phyloP scores from a whole-genome alignment of 208 protist genomes.

The Sergeia podlipaevii region DNA sequence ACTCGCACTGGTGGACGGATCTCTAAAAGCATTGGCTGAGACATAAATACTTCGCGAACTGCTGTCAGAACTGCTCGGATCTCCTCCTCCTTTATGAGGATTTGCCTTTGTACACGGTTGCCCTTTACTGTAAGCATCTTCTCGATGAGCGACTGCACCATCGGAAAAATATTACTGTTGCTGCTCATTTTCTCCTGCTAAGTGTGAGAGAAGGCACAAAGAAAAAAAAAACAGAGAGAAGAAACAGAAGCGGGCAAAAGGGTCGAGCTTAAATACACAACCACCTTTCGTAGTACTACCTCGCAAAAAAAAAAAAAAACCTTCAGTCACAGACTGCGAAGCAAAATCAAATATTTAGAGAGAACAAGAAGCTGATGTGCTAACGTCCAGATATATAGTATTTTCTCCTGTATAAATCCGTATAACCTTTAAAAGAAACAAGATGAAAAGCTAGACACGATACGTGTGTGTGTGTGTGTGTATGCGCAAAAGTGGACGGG shows the following conservation, averaged over 20 bases:
- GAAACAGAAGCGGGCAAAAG: too few relatives aligned
- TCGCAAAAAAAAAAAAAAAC: neutral
- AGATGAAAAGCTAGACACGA: too few relatives aligned
- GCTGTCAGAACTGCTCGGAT: slow-evolving; percentile 58
- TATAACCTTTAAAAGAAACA: too few relatives aligned
- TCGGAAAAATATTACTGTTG: too few relatives aligned
- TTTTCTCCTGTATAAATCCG: too few relatives aligned
- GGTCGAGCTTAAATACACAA: too few relatives aligned
- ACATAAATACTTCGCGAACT: slow-evolving; percentile 88
- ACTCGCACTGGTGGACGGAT: slow-evolving; percentile 84
- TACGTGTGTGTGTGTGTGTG: too few relatives aligned
- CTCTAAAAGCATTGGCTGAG: slow-evolving; percentile 88
- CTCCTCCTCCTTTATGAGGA: slow-evolving; percentile 84
- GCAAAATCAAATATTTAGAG: too few relatives aligned
- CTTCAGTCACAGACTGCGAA: too few relatives aligned
- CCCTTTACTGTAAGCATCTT: slow-evolving; percentile 64
- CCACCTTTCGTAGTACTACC: slow-evolving; percentile 1
- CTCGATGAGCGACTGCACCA: slow-evolving; percentile 58
- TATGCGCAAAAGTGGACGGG: too few relatives aligned
- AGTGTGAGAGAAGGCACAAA: neutral
- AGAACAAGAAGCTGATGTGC: too few relatives aligned
- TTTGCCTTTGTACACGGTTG: slow-evolving; percentile 52
- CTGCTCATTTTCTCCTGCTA: neutral
- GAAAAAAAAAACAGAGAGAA: slow-evolving; percentile 17
- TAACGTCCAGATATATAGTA: too few relatives aligned